These are phyloP conservation scores for Clitopilus passeckerianus DNA, from an alignment of 768 basidiomycete genomes.

Conservation along the genomic window DNA sequence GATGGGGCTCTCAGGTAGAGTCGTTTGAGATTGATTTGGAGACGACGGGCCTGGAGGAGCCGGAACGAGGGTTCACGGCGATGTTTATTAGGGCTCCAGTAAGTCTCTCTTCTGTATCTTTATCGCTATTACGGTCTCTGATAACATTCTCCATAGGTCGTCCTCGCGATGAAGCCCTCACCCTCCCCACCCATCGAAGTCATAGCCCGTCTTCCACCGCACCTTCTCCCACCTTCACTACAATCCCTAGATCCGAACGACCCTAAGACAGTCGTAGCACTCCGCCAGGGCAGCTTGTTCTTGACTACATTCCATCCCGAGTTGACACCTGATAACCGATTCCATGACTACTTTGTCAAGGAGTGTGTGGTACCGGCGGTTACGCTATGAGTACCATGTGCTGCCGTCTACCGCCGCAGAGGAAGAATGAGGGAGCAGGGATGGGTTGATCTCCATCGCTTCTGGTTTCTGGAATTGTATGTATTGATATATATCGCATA, in stretches of 20 bases:
- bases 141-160: conserved; percentile 44
- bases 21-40: conserved; percentile 81
- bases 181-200: conserved; percentile 58
- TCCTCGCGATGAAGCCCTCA: conserved; percentile 44
- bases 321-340: conserved; percentile 78
- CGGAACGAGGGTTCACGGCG: conserved; percentile 64
- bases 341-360: conserved; percentile 87
- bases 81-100: conserved; percentile 95
- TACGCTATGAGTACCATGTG: neutral
- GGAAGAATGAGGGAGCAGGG: neutral
- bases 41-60: conserved; percentile 57
- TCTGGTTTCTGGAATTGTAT: neutral
- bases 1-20: conserved; percentile 92
- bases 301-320: conserved; percentile 95
- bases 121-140: neutral
- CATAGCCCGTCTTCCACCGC: conserved; percentile 38
- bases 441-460: no score
- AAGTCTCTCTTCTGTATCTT: conserved; percentile 16
- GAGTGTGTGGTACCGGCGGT: conserved; percentile 51
- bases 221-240: conserved; percentile 27
- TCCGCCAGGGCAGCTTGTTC: conserved; percentile 79
- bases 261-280: conserved; percentile 71
- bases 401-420: neutral
- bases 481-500: neutral
- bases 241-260: conserved; percentile 44